These are phyloP conservation scores for Phytophthora megakarya DNA, from an alignment of 352 stramenopile genomes.

Conservation along the genomic window DNA sequence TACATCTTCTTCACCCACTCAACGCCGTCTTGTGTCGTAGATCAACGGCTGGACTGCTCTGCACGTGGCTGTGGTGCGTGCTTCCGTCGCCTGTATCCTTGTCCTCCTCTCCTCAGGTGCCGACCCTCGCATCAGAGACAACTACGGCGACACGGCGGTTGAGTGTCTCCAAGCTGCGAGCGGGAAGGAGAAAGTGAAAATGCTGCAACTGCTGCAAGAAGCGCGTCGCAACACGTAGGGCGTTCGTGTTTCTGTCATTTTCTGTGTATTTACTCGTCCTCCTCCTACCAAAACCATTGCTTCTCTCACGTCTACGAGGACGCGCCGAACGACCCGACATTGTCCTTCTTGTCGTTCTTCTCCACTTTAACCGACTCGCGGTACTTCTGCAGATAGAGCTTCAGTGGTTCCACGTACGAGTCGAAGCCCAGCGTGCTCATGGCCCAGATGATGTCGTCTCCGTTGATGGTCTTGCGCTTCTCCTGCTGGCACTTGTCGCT, in stretches of 20 bases:
- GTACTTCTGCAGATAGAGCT: conserved; percentile 99
- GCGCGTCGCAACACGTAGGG: conserved; percentile 12
- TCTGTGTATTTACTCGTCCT: conserved; percentile 32
- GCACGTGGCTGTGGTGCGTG: conserved; percentile 66
- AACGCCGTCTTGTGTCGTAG: conserved; percentile 16
- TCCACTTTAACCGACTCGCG: conserved; percentile 93
- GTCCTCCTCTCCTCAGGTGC: conserved; percentile 55
- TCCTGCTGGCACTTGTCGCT: conserved; percentile 99
- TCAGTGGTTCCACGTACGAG: conserved; percentile 99
- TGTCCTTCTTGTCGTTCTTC: conserved; percentile 93
- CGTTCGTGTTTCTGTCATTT: conserved; percentile 19
- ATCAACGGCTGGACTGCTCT: conserved; percentile 74
- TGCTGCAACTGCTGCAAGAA: conserved; percentile 52
- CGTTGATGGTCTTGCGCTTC: conserved; percentile 99
- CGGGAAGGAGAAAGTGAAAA: conserved; percentile 47
- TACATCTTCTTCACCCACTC: neutral
- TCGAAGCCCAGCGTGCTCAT: conserved; percentile 99
- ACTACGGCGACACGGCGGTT: conserved; percentile 56
- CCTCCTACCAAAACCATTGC: no score
- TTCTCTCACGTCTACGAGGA: conserved; percentile 68
- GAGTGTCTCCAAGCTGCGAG: conserved; percentile 45
- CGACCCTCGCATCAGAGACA: conserved; percentile 42
- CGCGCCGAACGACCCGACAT: conserved; percentile 83
- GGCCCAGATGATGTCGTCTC: conserved; percentile 99
- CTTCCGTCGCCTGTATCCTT: conserved; percentile 47